phyloP scores from a whole-genome alignment of 2,329 filamentous ascomycete genomes.

The Lojkania enalia region DNA sequence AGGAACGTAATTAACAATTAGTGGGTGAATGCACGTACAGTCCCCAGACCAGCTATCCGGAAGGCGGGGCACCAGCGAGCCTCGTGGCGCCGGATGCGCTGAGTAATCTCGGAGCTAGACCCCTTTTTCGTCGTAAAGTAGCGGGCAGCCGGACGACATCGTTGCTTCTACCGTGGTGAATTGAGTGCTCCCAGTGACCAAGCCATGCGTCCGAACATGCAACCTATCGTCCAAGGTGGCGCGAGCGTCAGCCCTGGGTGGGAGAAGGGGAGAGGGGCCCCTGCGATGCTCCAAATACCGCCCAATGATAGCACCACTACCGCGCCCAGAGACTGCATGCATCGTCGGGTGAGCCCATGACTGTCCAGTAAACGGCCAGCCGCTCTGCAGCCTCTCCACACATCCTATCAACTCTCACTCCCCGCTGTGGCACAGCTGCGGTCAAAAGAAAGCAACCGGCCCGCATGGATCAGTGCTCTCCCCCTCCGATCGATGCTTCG shows the following conservation, averaged over 20 bases:
- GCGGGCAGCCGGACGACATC: not conserved
- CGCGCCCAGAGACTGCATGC: conserved; percentile 16
- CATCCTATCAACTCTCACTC: conserved; percentile 11
- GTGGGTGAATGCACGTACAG: conserved; percentile 6
- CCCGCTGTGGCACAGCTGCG: conserved; percentile 30
- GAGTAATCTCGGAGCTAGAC: conserved; percentile 7
- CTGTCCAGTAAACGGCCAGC: conserved; percentile 20
- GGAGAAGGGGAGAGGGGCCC: conserved; percentile 5
- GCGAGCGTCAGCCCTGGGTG: conserved; percentile 4
- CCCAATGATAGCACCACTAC: conserved; percentile 24
- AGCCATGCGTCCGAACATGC: conserved; percentile 20
- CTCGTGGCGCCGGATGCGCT: not conserved
- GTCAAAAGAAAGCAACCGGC: conserved; percentile 24
- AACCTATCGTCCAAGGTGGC: conserved; percentile 18
- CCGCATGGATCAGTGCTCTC: conserved; percentile 10
- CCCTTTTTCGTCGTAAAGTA: not conserved
- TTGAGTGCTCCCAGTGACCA: conserved; percentile 20
- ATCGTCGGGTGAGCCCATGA: conserved; percentile 19
- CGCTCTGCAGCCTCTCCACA: conserved; percentile 18
- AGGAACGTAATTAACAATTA: not conserved
- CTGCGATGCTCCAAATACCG: conserved; percentile 17
- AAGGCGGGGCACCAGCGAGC: conserved; percentile 13
- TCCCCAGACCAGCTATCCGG: conserved; percentile 3
- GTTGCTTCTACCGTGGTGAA: no score
- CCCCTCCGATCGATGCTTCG: conserved; percentile 15